Base-by-base conservation (phyloP, 768 basidiomycete genomes). In the Tylopilus rubrobrunneus region DNA sequence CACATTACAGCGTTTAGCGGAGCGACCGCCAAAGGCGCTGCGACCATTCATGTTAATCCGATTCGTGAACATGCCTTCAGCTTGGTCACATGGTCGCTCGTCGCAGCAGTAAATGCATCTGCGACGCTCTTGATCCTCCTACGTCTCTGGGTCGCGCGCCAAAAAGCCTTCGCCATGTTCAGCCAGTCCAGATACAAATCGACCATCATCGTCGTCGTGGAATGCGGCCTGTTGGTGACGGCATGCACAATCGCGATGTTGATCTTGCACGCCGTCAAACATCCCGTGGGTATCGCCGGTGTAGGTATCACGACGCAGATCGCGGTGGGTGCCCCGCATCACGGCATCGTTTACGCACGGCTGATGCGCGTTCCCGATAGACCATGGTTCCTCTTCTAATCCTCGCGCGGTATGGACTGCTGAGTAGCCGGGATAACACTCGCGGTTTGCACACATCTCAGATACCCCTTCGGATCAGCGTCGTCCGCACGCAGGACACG, bases 191-290 rank as follows among this genome's bases (percentile, higher is more conserved):
- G n/a, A 8, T 65, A 67, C 17, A 55, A 55, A 42, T 59, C 65
- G n/a, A 51, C 51, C 14, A 43, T 57, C 23, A 5, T 61, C 28
- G 12, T 62, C 44, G 52, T 63, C 47, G 53, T 63, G 17, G 65
- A 66, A 39, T 67, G 61, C 9, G 63, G 65, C 19, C 57, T 54
- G 0, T 6, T 66, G 25, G 58, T 66, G 33, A 63, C 63, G 33
- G 4, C 49, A 1, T 56, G 53, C 41, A 51, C 63, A 5, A 7
- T 49, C 7, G 48, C 53, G 1, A 55, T 67, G 55, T 31, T 66
- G 31, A 31, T 59, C 10, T 7, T 66, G 34, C 56, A 56, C 5
- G 42, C 53, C 4, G 45, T 47, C 6, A 9, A 15, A 7, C 52
- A 23, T 3, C 53, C 52, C 0, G 41, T 51, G 2, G 58, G 52